Evolutionary conservation across 2,329 filamentous ascomycete species (phyloP).

Genomic region (Zymoseptoria passerinii): DNA sequence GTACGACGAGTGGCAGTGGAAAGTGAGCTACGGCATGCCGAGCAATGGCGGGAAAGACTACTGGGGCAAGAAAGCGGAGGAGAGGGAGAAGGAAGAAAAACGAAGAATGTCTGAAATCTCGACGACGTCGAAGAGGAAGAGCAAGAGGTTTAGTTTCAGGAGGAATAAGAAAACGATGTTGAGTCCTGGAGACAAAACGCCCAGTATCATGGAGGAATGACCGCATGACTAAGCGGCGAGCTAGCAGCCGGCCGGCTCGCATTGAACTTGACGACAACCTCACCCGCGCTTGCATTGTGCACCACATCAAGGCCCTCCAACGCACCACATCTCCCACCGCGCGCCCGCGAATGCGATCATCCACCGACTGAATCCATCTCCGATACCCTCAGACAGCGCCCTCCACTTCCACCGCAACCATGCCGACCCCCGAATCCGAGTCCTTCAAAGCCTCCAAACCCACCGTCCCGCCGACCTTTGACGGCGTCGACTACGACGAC

Average conservation of each 20-base stretch:
- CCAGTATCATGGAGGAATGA: not conserved
- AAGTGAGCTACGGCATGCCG: slow-evolving; percentile 32
- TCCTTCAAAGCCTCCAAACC: slow-evolving; percentile 79
- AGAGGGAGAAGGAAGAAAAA: slow-evolving; percentile 18
- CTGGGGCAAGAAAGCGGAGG: slow-evolving; percentile 21
- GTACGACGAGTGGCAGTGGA: slow-evolving; percentile 36
- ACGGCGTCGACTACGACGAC: slow-evolving; percentile 80
- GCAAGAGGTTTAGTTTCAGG: slow-evolving; percentile 20
- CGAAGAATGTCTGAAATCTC: slow-evolving; percentile 8
- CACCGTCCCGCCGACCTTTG: slow-evolving; percentile 71
- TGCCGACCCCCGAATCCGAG: slow-evolving; percentile 77
- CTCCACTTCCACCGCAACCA: slow-evolving; percentile 28
- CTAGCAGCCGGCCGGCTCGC: not conserved
- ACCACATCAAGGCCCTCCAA: not conserved
- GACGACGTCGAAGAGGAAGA: slow-evolving; percentile 5
- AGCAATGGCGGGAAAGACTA: slow-evolving; percentile 21
- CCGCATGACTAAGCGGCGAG: not conserved
- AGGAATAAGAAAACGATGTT: slow-evolving; percentile 15
- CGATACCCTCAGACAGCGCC: not conserved
- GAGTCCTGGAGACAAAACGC: not conserved
- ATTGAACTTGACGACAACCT: not conserved
- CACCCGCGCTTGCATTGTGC: not conserved
- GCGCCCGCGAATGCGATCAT: not conserved
- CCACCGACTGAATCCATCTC: not conserved
- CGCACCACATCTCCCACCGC: not conserved